Evolutionary conservation across 1,284 basidiomycete genomes (phyloP).

Genomic region (Cryptococcus neoformans): DNA sequence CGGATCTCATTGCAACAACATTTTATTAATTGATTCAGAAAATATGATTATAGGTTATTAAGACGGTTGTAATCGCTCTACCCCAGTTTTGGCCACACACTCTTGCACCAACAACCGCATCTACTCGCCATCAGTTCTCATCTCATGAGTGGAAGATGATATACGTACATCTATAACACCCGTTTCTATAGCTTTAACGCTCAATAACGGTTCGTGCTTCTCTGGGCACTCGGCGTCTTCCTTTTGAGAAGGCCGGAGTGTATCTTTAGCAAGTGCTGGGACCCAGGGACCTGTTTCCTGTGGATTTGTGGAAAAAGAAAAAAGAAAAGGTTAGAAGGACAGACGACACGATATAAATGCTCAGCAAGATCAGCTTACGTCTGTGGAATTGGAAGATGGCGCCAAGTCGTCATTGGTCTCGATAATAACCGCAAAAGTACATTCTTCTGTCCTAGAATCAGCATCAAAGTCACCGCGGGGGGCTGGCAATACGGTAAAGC

Average conservation of each 20-base stretch:
- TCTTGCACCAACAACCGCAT: slow-evolving; percentile 45
- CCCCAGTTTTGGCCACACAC: slow-evolving; percentile 38
- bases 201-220: slow-evolving; percentile 54
- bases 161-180: slow-evolving; percentile 73
- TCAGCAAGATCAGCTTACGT: slow-evolving; percentile 2
- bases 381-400: slow-evolving; percentile 55
- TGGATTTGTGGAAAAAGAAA: slow-evolving; percentile 19
- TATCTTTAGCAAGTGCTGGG: slow-evolving; percentile 33
- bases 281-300: slow-evolving; percentile 59
- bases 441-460: slow-evolving; percentile 56
- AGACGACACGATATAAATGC: background rate
- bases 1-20: too few species aligned
- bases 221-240: slow-evolving; percentile 3
- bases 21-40: too few species aligned
- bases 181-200: slow-evolving; percentile 70
- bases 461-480: background rate
- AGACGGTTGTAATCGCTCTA: slow-evolving; percentile 10
- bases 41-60: too few species aligned
- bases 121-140: slow-evolving; percentile 14
- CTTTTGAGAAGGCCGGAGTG: slow-evolving; percentile 16
- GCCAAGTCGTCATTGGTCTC: slow-evolving; percentile 70
- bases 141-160: background rate
- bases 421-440: slow-evolving; percentile 76
- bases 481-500: background rate
- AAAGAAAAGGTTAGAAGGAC: too few species aligned